phyloP scores from a whole-genome alignment of 192 early-diverging fungal species.

The Oehlia diaphana region DNA sequence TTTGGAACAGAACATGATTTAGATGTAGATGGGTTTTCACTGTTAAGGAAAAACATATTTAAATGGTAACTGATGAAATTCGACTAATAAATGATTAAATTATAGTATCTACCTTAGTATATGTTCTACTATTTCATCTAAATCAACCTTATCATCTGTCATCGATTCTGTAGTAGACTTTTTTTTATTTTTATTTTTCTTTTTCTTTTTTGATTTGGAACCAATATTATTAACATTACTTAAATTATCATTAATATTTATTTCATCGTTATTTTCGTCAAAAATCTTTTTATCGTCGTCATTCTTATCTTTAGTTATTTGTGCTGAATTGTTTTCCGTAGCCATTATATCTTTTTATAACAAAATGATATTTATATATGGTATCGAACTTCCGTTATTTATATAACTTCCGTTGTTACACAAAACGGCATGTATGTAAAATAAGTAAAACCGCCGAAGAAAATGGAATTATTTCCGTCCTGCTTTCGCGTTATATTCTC shows the following conservation, averaged over 20 bases:
- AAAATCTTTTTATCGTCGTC: neutral
- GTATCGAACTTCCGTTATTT: too few species aligned
- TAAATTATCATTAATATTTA: neutral
- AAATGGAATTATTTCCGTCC: too few species aligned
- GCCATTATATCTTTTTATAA: too few species aligned
- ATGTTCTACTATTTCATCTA: conserved; percentile 10
- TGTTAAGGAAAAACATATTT: neutral
- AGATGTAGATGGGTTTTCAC: neutral
- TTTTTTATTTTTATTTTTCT: conserved; percentile 12
- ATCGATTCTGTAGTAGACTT: neutral
- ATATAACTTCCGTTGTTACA: too few species aligned
- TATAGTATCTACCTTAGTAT: conserved; percentile 20
- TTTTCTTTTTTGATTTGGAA: conserved; percentile 9
- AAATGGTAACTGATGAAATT: neutral
- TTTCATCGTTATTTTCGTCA: neutral
- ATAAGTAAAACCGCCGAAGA: too few species aligned
- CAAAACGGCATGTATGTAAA: too few species aligned
- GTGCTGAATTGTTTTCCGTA: too few species aligned
- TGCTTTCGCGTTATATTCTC: too few species aligned
- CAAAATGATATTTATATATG: too few species aligned
- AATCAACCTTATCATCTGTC: conserved; percentile 5
- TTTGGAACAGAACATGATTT: conserved; percentile 8
- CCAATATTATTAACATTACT: neutral
- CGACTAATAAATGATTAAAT: neutral
- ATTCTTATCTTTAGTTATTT: neutral